phyloP scores from a whole-genome alignment of 768 basidiomycete species.

The Lanmaoa pseudosensibilis region DNA sequence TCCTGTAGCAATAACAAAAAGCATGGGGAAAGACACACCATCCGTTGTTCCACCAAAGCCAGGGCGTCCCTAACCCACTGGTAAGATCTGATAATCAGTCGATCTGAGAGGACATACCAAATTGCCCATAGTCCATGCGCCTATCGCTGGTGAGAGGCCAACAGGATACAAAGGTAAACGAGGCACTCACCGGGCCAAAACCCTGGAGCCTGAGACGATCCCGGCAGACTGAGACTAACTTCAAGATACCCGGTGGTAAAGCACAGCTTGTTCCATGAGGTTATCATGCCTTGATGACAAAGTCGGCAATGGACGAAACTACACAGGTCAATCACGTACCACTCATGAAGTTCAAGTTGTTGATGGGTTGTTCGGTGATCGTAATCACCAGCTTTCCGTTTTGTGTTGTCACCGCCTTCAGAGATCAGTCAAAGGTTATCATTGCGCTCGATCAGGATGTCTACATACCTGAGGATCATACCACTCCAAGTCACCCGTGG shows the following conservation, averaged over 20 bases:
- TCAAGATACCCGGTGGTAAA: conserved; percentile 93
- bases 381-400: conserved; percentile 82
- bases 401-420: conserved; percentile 66
- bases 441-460: not conserved
- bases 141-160: conserved; percentile 29
- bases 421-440: not conserved
- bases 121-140: conserved; percentile 80
- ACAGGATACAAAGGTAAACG: conserved; percentile 4
- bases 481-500: conserved; percentile 82
- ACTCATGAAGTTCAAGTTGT: conserved; percentile 83
- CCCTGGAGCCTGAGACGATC: conserved; percentile 57
- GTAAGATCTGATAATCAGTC: conserved; percentile 10
- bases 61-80: conserved; percentile 62
- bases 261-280: conserved; percentile 93
- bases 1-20: not conserved
- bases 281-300: conserved; percentile 55
- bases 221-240: conserved; percentile 74
- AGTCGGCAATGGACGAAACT: conserved; percentile 4
- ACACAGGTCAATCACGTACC: conserved; percentile 42
- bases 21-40: conserved; percentile 39
- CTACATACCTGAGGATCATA: conserved; percentile 65
- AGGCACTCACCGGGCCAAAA: conserved; percentile 78
- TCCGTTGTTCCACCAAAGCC: conserved; percentile 91
- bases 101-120: conserved; percentile 28
- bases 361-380: conserved; percentile 62